These are phyloP conservation scores for Phytophthora uliginosa DNA, from an alignment of 352 stramenopile species.

Conservation along the genomic window DNA sequence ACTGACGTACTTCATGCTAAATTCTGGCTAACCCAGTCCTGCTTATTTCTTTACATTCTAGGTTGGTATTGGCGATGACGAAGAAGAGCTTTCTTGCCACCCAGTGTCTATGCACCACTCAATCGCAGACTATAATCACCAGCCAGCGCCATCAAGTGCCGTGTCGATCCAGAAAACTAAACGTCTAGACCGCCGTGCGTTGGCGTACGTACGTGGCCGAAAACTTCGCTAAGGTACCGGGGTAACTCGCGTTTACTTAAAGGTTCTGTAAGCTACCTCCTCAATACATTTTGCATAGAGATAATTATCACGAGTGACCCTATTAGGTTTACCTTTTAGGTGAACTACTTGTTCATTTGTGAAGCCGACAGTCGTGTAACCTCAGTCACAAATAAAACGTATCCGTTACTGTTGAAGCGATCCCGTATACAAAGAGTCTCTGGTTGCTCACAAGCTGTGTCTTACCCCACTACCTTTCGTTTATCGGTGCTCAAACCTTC, in stretches of 20 bases:
- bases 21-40: slow-evolving; percentile 3
- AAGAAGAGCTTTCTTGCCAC: slow-evolving; percentile 69
- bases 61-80: slow-evolving; percentile 69
- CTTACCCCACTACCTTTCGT: too few species aligned
- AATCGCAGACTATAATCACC: slow-evolving; percentile 83
- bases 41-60: slow-evolving; percentile 24
- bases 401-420: too few species aligned
- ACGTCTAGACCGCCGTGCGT: slow-evolving; percentile 72
- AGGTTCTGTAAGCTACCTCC: not conserved
- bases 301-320: too few species aligned
- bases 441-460: too few species aligned
- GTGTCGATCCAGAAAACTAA: slow-evolving; percentile 87
- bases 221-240: slow-evolving; percentile 64
- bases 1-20: not conserved
- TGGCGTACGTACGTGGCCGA: slow-evolving; percentile 78
- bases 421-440: too few species aligned
- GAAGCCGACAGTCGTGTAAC: too few species aligned
- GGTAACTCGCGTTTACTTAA: not conserved
- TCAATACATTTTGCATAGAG: not conserved
- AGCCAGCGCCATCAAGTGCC: slow-evolving; percentile 61
- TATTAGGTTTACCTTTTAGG: too few species aligned
- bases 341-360: too few species aligned
- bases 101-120: slow-evolving; percentile 71
- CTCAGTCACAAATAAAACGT: too few species aligned
- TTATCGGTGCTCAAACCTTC: too few species aligned